phyloP scores from a whole-genome alignment of 2,329 filamentous ascomycete species.

The Tolypocladium inflatum region DNA sequence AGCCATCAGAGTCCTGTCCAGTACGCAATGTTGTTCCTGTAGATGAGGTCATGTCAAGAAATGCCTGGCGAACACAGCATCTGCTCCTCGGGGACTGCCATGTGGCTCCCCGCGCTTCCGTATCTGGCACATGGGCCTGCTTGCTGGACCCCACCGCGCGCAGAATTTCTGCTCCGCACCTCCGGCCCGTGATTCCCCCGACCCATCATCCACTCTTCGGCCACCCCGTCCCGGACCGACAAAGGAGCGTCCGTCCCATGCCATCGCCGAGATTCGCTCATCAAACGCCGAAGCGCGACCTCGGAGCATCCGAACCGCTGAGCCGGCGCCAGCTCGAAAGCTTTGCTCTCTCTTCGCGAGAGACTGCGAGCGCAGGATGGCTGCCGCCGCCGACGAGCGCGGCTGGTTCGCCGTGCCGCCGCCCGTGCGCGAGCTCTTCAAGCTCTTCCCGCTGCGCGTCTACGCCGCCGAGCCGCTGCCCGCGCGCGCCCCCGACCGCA shows the following conservation, averaged over 20 bases:
- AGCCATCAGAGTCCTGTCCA: neutral
- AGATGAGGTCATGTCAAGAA: neutral
- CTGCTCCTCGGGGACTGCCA: neutral
- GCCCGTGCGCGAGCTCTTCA: constrained; percentile 75
- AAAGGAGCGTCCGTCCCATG: neutral
- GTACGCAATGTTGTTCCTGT: neutral
- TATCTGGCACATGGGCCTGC: neutral
- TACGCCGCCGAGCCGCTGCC: constrained; percentile 72
- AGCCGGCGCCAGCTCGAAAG: no score
- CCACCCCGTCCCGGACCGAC: neutral
- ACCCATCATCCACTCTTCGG: neutral
- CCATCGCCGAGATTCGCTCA: neutral
- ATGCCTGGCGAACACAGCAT: neutral
- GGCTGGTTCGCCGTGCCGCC: constrained; percentile 53
- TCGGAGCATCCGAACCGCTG: neutral
- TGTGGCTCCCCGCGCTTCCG: neutral
- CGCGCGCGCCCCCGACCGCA: constrained; percentile 36
- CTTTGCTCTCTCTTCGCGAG: no score
- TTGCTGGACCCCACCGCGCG: neutral
- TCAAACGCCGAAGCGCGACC: neutral
- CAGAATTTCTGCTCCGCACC: neutral
- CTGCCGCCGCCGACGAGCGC: constrained; percentile 6
- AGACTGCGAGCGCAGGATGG: neutral
- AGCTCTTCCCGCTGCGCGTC: constrained; percentile 68
- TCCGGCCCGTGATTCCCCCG: neutral